A percentile compares a stretch with the other conserved stretches of the same genome.
phyloP scores from a whole-genome alignment of 805 yeast species.

The Ogataea allantospora region DNA sequence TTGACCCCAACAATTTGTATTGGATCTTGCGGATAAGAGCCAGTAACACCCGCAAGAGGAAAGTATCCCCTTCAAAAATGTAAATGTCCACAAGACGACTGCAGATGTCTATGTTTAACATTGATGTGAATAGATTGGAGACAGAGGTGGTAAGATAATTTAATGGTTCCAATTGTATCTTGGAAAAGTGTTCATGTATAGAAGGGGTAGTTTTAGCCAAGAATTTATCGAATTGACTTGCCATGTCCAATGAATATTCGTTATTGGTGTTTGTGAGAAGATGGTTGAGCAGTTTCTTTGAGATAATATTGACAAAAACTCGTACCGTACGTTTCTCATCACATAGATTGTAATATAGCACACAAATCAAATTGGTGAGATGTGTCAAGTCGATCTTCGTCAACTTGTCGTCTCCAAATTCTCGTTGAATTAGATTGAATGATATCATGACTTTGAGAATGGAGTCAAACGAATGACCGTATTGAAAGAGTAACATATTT shows the following conservation, averaged over 20 bases:
- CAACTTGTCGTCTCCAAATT: slow-evolving; percentile 6
- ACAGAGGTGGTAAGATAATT: slow-evolving; percentile 45
- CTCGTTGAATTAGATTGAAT: slow-evolving; percentile 19
- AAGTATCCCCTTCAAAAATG: slow-evolving; percentile 59
- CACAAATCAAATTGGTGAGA: slow-evolving; percentile 28
- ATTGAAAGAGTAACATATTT: slow-evolving; percentile 29
- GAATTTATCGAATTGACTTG: slow-evolving; percentile 46
- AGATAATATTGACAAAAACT: slow-evolving; percentile 26
- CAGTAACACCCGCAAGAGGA: slow-evolving; percentile 51
- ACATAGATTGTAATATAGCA: slow-evolving; percentile 26
- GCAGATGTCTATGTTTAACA: slow-evolving; percentile 45
- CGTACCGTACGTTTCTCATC: slow-evolving; percentile 24
- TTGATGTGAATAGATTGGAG: slow-evolving; percentile 44
- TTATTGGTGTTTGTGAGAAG: slow-evolving; percentile 13
- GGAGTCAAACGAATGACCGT: slow-evolving; percentile 31
- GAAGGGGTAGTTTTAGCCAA: slow-evolving; percentile 44
- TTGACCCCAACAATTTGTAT: slow-evolving; percentile 51
- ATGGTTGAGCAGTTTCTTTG: slow-evolving; percentile 28
- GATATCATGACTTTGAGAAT: slow-evolving; percentile 25
- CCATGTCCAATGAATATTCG: slow-evolving; percentile 38
- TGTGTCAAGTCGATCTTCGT: slow-evolving; percentile 12
- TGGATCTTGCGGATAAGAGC: slow-evolving; percentile 50
- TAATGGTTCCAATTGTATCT: slow-evolving; percentile 39
- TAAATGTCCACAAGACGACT: slow-evolving; percentile 55
- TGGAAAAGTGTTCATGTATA: slow-evolving; percentile 49